Percentiles rank a stretch among this genome's conserved stretches.
phyloP scores from a whole-genome alignment of 305 asterid genomes.

The Rubia occidens region DNA sequence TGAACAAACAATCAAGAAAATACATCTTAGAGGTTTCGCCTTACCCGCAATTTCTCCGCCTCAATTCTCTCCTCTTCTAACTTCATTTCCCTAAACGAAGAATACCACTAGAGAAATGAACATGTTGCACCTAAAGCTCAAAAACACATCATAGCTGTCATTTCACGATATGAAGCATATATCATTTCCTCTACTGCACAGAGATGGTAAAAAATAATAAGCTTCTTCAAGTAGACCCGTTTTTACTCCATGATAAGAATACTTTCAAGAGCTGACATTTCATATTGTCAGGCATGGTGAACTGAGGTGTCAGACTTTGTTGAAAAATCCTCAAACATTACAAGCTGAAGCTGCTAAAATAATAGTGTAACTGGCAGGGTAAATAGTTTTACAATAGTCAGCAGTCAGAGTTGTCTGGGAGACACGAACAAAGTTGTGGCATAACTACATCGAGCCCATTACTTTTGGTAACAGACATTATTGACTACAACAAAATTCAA shows the following conservation, averaged over 20 bases:
- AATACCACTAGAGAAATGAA: constrained; percentile 20
- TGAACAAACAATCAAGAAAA: constrained; percentile 7
- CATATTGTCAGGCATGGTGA: not conserved
- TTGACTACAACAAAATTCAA: not conserved
- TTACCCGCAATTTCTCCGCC: constrained; percentile 87
- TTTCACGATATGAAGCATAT: not conserved
- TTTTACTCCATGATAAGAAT: not conserved
- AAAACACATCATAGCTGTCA: not conserved
- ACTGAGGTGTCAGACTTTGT: not conserved
- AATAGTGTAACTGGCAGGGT: not conserved
- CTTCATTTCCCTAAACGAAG: constrained; percentile 82
- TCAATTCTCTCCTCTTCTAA: constrained; percentile 89
- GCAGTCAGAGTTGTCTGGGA: not conserved
- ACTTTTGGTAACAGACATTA: not conserved
- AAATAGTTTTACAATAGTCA: not conserved
- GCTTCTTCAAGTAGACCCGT: not conserved
- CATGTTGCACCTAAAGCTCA: not conserved
- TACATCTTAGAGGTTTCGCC: constrained; percentile 6
- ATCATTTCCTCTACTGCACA: not conserved
- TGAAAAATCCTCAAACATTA: not conserved
- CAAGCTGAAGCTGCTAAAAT: not conserved
- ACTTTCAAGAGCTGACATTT: not conserved
- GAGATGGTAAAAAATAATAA: not conserved
- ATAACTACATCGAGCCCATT: not conserved
- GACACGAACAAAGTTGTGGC: not conserved